These are phyloP conservation scores for Leccinum fibrillosum DNA, from an alignment of 768 basidiomycete species.

Conservation along the genomic window DNA sequence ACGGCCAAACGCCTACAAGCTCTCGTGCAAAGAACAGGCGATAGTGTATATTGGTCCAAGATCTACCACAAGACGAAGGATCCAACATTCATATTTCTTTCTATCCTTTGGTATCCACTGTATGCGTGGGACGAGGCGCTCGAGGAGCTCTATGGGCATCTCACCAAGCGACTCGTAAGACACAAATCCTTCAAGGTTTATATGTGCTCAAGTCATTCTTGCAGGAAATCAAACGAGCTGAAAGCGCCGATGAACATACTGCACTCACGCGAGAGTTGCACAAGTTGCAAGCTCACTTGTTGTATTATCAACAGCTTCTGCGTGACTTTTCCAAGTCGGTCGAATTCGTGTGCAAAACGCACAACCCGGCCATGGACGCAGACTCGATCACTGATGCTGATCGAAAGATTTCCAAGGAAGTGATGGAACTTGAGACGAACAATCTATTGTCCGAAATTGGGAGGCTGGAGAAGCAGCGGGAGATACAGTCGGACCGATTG, in stretches of 20 bases:
- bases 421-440: conserved; percentile 17
- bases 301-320: conserved; percentile 53
- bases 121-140: conserved; percentile 63
- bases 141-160: conserved; percentile 48
- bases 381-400: conserved; percentile 8
- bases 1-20: conserved; percentile 28
- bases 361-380: conserved; percentile 45
- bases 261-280: conserved; percentile 51
- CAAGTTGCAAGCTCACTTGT: conserved; percentile 53
- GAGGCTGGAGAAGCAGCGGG: conserved; percentile 29
- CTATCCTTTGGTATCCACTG: conserved; percentile 54
- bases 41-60: conserved; percentile 38
- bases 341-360: conserved; percentile 45
- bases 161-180: conserved; percentile 43
- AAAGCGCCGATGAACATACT: conserved; percentile 36
- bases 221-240: conserved; percentile 39
- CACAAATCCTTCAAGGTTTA: not conserved
- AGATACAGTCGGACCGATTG: conserved; percentile 27
- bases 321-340: conserved; percentile 54
- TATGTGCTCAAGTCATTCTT: not conserved
- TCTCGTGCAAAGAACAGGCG: conserved; percentile 31
- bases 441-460: conserved; percentile 43
- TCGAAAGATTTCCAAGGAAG: not conserved
- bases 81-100: conserved; percentile 33
- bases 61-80: conserved; percentile 30